Base-by-base conservation (phyloP, 805 yeast genomes). In the Wickerhamia fluorescens region DNA sequence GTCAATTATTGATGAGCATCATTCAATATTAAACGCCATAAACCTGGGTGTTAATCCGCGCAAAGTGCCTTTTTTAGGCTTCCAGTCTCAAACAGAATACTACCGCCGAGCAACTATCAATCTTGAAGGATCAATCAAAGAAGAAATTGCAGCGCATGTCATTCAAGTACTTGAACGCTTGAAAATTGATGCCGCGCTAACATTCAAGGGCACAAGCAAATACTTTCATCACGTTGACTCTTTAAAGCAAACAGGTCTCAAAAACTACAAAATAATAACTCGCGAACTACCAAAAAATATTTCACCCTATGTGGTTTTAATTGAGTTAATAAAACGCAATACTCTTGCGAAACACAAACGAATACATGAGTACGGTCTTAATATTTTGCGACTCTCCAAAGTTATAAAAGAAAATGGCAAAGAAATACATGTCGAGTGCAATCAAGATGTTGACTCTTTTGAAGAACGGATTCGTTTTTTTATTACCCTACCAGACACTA, bases 291-390 rank as follows among this genome's bases (percentile, higher is more conserved):
- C 10, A 7, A 10, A 18, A 7, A 7, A 18, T 8, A 10, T 10
- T 8, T 2, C 40, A 27, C 3, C 38, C 31, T 12, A 15, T 9
- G 27, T 54, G 3, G 38, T 41, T 4, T 32, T 54, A 11, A 8
- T 55, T 10, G 55, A 51, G 20, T 28, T 58, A 8, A 40, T 45
- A 7, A 48, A 45, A 28, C 60, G 61, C 1, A 49, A 47, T 27
- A 45, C 42, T 22, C 43, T 33, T 18, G 47, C 53, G 1, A 45
- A 40, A 13, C 35, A 33, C 14, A 16, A 17, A 4, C 35, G 58
- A 5, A 29, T 49, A 19, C 37, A 42, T 13, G 32, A 41, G 16
- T 44, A 36, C 31, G 63, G 63, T 1, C 26, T 55, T 7, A 32
- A 31, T 16, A 29, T 20, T 6, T 20, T 27, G 18, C 20, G 36